Conservation (phyloP, 2,329 filamentous ascomycete genomes). For the Exophiala aquamarina region DNA sequence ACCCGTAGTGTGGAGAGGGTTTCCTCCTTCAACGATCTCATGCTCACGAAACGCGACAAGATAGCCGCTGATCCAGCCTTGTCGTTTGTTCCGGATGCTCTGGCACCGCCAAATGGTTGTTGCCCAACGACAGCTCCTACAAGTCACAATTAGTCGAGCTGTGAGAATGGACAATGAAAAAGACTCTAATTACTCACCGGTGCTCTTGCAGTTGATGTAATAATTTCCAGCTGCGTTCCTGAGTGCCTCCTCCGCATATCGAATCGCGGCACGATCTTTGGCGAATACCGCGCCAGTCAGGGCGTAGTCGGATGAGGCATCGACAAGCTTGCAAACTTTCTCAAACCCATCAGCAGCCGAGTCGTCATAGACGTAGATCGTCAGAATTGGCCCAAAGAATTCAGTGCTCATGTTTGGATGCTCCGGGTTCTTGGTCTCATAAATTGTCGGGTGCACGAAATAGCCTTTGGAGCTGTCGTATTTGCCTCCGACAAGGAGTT, state of each 20-base stretch:
- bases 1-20: conserved; percentile 50
- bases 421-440: conserved; percentile 64
- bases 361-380: conserved; percentile 73
- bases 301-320: conserved; percentile 72
- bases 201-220: conserved; percentile 80
- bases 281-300: conserved; percentile 77
- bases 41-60: conserved; percentile 54
- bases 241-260: conserved; percentile 68
- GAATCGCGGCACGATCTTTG: conserved; percentile 63
- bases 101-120: conserved; percentile 55
- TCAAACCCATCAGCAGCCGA: conserved; percentile 49
- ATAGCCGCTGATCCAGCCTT: conserved; percentile 57
- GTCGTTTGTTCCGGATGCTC: conserved; percentile 58
- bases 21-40: conserved; percentile 58
- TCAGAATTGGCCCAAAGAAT: conserved; percentile 73
- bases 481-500: conserved; percentile 68
- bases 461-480: conserved; percentile 73
- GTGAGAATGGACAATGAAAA: neutral
- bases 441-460: conserved; percentile 76
- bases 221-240: conserved; percentile 78
- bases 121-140: conserved; percentile 47
- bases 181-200: conserved; percentile 37
- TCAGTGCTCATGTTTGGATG: conserved; percentile 71
- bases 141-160: conserved; percentile 1
- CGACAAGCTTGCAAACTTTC: conserved; percentile 63